phyloP scores from a whole-genome alignment of 1,284 basidiomycete species.

The Coniophora puteana region DNA sequence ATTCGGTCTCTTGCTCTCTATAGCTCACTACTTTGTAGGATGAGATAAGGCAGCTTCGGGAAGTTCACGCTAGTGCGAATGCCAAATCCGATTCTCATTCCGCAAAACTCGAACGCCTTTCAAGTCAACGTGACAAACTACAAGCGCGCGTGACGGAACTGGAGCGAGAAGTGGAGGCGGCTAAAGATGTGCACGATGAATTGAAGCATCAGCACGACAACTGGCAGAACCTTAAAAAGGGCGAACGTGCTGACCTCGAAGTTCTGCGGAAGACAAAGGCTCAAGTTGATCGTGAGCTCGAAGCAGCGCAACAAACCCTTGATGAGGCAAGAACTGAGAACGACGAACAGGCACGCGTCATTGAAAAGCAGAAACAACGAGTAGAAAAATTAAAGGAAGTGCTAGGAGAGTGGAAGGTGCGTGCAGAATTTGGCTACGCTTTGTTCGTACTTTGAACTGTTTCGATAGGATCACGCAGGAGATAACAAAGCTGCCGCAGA shows the following conservation, averaged over 20 bases:
- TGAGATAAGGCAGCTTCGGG: conserved; percentile 40
- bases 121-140: conserved; percentile 53
- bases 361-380: conserved; percentile 38
- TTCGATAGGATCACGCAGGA: conserved; percentile 29
- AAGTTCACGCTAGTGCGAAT: conserved; percentile 43
- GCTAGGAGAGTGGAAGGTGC: conserved; percentile 42
- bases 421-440: conserved; percentile 6
- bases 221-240: conserved; percentile 64
- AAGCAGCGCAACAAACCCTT: conserved; percentile 43
- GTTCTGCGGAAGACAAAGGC: conserved; percentile 48
- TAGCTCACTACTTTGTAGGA: conserved; percentile 25
- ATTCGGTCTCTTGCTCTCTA: conserved; percentile 3
- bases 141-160: conserved; percentile 50
- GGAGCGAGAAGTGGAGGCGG: conserved; percentile 51
- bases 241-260: conserved; percentile 56
- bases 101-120: conserved; percentile 52
- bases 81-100: conserved; percentile 41
- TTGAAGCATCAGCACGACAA: conserved; percentile 61
- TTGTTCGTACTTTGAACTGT: conserved; percentile 18
- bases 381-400: conserved; percentile 41
- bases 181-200: conserved; percentile 49
- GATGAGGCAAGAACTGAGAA: conserved; percentile 30
- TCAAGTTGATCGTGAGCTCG: conserved; percentile 52
- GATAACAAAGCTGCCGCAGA: conserved; percentile 30
- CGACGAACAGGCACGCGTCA: conserved; percentile 18